phyloP scores from a whole-genome alignment of 352 stramenopile species.

The Phytophthora vignae region DNA sequence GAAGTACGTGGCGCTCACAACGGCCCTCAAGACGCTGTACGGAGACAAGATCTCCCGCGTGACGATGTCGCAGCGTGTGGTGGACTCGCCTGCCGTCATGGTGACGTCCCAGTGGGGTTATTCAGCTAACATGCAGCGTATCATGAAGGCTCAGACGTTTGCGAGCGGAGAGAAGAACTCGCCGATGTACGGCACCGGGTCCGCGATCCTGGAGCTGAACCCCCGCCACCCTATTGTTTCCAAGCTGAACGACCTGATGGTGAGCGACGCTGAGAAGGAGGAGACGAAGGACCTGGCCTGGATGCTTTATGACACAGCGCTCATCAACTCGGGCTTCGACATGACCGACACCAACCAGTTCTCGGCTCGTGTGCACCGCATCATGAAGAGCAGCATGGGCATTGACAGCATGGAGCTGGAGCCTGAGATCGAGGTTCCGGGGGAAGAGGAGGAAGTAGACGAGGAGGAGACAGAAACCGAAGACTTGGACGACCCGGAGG shows the following conservation, averaged over 20 bases:
- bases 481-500: conserved; percentile 49
- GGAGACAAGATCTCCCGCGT: conserved; percentile 96
- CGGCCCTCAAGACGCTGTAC: conserved; percentile 97
- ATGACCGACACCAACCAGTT: conserved; percentile 95
- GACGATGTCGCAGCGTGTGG: conserved; percentile 94
- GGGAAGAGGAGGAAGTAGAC: conserved; percentile 57
- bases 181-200: conserved; percentile 50
- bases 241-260: conserved; percentile 93
- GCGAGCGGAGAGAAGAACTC: conserved; percentile 68
- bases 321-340: conserved; percentile 98
- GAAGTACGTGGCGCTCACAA: conserved; percentile 96
- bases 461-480: conserved; percentile 47
- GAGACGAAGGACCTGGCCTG: conserved; percentile 95
- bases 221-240: conserved; percentile 98
- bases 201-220: conserved; percentile 99
- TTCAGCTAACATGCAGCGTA: conserved; percentile 99
- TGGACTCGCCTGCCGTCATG: conserved; percentile 95
- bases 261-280: conserved; percentile 70
- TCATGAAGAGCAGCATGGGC: conserved; percentile 94
- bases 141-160: conserved; percentile 99
- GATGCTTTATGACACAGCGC: conserved; percentile 98
- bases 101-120: conserved; percentile 97
- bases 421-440: conserved; percentile 95
- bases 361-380: conserved; percentile 92
- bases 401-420: conserved; percentile 93